These are phyloP conservation scores for Exophiala alcalophila DNA, from an alignment of 2,329 filamentous ascomycete genomes.

Conservation along the genomic window DNA sequence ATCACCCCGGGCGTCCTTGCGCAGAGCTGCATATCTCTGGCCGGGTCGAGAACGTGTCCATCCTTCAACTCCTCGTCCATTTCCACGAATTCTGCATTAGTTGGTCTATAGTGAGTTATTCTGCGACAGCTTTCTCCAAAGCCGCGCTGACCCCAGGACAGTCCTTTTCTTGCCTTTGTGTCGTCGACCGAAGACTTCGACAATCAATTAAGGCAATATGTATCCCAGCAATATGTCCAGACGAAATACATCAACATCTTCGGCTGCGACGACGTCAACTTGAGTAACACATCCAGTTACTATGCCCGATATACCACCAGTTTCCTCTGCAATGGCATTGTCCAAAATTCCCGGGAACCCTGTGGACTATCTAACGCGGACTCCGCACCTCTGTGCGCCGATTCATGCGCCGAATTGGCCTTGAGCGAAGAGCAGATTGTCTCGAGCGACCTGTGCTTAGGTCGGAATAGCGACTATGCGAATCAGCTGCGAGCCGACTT, in stretches of 20 bases:
- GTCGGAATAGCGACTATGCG: constrained; percentile 62
- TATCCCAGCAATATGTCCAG: constrained; percentile 70
- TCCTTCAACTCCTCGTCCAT: constrained; percentile 72
- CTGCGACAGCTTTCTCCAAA: constrained; percentile 20
- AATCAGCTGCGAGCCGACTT: constrained; percentile 88
- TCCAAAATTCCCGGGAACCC: constrained; percentile 75
- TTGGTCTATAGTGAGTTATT: constrained; percentile 63
- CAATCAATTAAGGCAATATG: constrained; percentile 66
- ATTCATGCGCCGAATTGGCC: constrained; percentile 82
- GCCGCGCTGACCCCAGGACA: constrained; percentile 41
- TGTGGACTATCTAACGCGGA: constrained; percentile 66
- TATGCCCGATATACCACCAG: constrained; percentile 94
- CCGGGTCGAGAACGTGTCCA: constrained; percentile 66
- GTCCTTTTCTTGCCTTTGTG: constrained; percentile 82
- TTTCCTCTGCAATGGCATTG: constrained; percentile 86
- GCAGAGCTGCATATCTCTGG: constrained; percentile 61
- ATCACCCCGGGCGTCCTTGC: constrained; percentile 14
- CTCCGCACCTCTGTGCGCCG: constrained; percentile 77
- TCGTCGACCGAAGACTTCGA: constrained; percentile 76
- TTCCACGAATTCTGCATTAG: constrained; percentile 59
- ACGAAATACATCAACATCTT: constrained; percentile 77
- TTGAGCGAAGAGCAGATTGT: constrained; percentile 84
- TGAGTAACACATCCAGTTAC: constrained; percentile 72
- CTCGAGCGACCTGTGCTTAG: constrained; percentile 71
- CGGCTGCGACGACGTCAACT: constrained; percentile 74